Conservation (phyloP, 2,329 filamentous ascomycete genomes). For the Epichloe baconii region DNA sequence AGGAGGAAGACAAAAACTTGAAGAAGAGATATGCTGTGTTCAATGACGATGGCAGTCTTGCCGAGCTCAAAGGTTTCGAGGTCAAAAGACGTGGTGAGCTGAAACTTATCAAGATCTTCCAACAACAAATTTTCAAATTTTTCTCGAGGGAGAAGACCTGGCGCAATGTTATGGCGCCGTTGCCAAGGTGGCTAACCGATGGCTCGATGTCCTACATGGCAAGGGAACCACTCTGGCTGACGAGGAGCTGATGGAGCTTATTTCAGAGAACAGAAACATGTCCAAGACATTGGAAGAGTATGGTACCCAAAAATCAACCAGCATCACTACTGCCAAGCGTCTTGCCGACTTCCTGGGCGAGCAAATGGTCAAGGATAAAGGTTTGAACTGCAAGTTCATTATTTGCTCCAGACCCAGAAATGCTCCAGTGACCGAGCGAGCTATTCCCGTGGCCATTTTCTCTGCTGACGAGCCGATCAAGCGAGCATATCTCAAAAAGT, state of each 20-base stretch:
- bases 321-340: constrained; percentile 94
- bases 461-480: constrained; percentile 84
- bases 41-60: constrained; percentile 91
- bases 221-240: constrained; percentile 84
- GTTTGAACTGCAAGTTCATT: constrained; percentile 98
- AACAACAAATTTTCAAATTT: constrained; percentile 98
- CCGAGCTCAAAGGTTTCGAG: constrained; percentile 94
- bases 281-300: constrained; percentile 95
- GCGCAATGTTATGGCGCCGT: constrained; percentile 83
- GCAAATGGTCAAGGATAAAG: constrained; percentile 99
- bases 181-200: constrained; percentile 87
- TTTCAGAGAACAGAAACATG: constrained; percentile 99
- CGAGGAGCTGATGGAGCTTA: constrained; percentile 97
- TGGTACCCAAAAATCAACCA: constrained; percentile 87
- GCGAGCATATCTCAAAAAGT: constrained; percentile 80
- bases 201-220: constrained; percentile 87
- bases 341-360: constrained; percentile 93
- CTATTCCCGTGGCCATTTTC: constrained; percentile 92
- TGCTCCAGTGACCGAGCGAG: constrained; percentile 86
- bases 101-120: constrained; percentile 99
- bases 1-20: constrained; percentile 98
- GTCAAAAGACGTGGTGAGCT: constrained; percentile 94
- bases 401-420: constrained; percentile 79
- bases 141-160: constrained; percentile 79
- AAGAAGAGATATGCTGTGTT: constrained; percentile 99